Evolutionary conservation across 352 stramenopile genomes (phyloP).

Genomic region (Pythium scleroteichum): DNA sequence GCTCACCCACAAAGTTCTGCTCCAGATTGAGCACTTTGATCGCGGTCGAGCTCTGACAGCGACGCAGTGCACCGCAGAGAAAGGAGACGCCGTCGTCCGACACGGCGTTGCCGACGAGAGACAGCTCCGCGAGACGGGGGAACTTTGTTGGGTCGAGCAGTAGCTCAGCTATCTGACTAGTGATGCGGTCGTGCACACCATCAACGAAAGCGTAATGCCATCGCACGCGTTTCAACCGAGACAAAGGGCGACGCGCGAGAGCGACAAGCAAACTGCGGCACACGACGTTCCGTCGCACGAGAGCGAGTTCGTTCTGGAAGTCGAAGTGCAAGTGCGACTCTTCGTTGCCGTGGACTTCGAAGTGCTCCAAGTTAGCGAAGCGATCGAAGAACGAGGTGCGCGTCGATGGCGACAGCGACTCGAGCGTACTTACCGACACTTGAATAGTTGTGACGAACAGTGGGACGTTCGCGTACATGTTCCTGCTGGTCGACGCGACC

Average conservation of each 20-base stretch:
- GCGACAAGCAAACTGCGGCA: slow-evolving; percentile 25
- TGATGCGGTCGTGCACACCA: slow-evolving; percentile 36
- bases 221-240: slow-evolving; percentile 12
- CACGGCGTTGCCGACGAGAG: slow-evolving; percentile 35
- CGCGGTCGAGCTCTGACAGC: background rate
- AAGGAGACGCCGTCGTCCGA: slow-evolving; percentile 32
- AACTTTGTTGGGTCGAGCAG: slow-evolving; percentile 17
- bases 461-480: slow-evolving; percentile 20
- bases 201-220: slow-evolving; percentile 35
- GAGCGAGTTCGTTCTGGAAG: slow-evolving; percentile 24
- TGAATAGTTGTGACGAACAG: slow-evolving; percentile 23
- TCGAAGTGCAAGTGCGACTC: slow-evolving; percentile 27
- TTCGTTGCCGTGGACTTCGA: slow-evolving; percentile 25
- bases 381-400: slow-evolving; percentile 29
- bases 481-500: slow-evolving; percentile 20
- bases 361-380: slow-evolving; percentile 28
- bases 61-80: slow-evolving; percentile 16
- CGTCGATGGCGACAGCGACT: slow-evolving; percentile 16
- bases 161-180: slow-evolving; percentile 21
- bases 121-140: slow-evolving; percentile 22
- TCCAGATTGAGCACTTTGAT: slow-evolving; percentile 29
- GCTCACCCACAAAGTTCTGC: slow-evolving; percentile 39
- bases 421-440: slow-evolving; percentile 16
- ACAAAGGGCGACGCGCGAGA: slow-evolving; percentile 10
- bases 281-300: slow-evolving; percentile 27